phyloP scores from a whole-genome alignment of 108 stramenopile species.

The Conticribra guillardii region DNA sequence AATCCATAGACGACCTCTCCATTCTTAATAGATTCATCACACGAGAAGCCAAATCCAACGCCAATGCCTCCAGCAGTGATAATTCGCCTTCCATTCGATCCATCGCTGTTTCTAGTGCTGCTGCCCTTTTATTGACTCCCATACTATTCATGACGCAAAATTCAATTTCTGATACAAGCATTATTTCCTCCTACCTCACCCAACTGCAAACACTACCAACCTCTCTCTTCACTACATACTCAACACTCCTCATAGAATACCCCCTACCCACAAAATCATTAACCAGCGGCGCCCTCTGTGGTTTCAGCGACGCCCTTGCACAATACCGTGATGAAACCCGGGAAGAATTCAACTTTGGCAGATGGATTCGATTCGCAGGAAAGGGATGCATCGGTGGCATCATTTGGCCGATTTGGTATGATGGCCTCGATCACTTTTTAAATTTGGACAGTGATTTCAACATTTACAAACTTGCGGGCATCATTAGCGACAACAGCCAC shows the following conservation, averaged over 20 bases:
- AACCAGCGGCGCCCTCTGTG: constrained; percentile 43
- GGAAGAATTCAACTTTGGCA: constrained; percentile 10
- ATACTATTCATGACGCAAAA: background rate
- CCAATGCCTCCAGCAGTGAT: no score
- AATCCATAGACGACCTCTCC: no score
- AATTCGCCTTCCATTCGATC: no score
- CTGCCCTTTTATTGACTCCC: background rate
- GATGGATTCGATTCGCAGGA: constrained; percentile 26
- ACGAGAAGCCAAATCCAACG: no score
- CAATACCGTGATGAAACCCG: constrained; percentile 28
- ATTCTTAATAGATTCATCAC: no score
- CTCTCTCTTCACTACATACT: constrained; percentile 7
- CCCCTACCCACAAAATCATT: constrained; percentile 47
- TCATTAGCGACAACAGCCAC: background rate
- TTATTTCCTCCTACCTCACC: background rate
- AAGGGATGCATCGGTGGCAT: constrained; percentile 33
- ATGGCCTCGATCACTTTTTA: constrained; percentile 12
- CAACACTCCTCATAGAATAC: constrained; percentile 35
- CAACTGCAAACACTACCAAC: background rate
- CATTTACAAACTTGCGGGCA: constrained; percentile 13
- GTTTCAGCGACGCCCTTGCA: constrained; percentile 52
- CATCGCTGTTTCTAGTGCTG: background rate
- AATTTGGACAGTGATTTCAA: constrained; percentile 10
- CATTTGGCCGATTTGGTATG: constrained; percentile 41
- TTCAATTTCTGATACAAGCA: no score